Conservation (phyloP, 768 basidiomycete genomes). For the Suillus subalutaceus region DNA sequence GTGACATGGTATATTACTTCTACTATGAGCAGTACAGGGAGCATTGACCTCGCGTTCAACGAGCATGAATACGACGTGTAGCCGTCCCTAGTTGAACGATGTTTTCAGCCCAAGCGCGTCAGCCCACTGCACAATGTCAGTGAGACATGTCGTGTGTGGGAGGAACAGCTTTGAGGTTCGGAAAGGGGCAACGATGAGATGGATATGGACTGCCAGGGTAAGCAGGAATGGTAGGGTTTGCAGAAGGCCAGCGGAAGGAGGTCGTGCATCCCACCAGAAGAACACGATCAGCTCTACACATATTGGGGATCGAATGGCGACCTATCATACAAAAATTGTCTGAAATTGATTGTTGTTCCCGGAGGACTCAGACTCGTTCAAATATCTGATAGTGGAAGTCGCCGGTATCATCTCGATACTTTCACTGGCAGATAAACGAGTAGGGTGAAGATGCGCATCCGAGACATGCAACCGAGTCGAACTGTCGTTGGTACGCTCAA, state of each 20-base stretch:
- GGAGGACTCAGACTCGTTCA: slow-evolving; percentile 64
- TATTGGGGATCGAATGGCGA: slow-evolving; percentile 85
- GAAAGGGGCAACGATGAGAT: slow-evolving; percentile 75
- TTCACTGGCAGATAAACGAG: background rate
- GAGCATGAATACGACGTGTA: slow-evolving; percentile 68
- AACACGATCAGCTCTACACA: slow-evolving; percentile 77
- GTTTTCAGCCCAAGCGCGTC: slow-evolving; percentile 65
- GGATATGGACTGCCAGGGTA: slow-evolving; percentile 92
- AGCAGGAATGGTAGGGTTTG: slow-evolving; percentile 68
- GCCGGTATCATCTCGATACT: slow-evolving; percentile 15
- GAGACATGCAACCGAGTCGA: background rate
- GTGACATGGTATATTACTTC: slow-evolving; percentile 46
- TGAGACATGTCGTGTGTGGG: slow-evolving; percentile 70
- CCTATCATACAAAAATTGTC: slow-evolving; percentile 60
- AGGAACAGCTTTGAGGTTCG: slow-evolving; percentile 72
- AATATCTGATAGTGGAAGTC: slow-evolving; percentile 66
- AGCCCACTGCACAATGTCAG: slow-evolving; percentile 71
- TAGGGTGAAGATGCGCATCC: background rate
- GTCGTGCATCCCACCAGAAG: slow-evolving; percentile 36
- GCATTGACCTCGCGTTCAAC: slow-evolving; percentile 79
- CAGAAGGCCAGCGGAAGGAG: slow-evolving; percentile 12
- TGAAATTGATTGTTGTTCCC: slow-evolving; percentile 45
- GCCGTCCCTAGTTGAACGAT: slow-evolving; percentile 66
- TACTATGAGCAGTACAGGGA: slow-evolving; percentile 63
- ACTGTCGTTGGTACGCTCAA: background rate